Base-by-base conservation (phyloP, 805 yeast species). In the Metschnikowia kunwiensis region DNA sequence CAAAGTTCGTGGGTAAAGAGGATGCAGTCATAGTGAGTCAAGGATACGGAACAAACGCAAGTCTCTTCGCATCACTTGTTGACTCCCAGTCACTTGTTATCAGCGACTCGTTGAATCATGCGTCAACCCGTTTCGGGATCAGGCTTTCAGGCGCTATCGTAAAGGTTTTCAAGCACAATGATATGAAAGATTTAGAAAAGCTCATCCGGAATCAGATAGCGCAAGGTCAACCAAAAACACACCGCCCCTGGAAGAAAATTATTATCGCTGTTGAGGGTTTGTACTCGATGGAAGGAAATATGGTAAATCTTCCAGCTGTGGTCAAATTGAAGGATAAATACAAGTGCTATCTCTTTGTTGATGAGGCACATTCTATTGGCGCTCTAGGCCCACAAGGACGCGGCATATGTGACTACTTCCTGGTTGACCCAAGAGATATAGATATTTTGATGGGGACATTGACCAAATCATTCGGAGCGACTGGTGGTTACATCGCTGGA, bases 351-450 rank as follows among this genome's bases (percentile, higher is more conserved):
- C 65, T 93, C 34, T 93, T 85, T 55, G 85, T 94, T 44, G 99
- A 93, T 60, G 99, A 93, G 62, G 98, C 98, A 9, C 99, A 93
- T 61, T 91, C 97, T 5, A 83, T 93, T 54, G 99, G 99, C 53
- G 98, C 98, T n/a, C 74, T 93, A 65, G 99, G 99, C 19, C 93
- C 94, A 28, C 65, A 65, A 34, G 98, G 98, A 30, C 80, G 85
- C 55, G 99, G 99, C 55, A 83, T 93, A 24, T 89, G 97, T 67
- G 97, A 93, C 55, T 86, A 86, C 64, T 93, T 85, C 60, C 82
- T 82, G 36, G 77, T 93, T 32, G 74, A 79, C 46, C 91, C 97
- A 26, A 58, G 65, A 9, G 77, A 77, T 28, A 70, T 93, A 39
- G 99, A 93, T 63, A 68, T 93, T 44, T 65, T 93, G 48, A 93